Conservation (phyloP, 257 asterid species). For the Salvia rosmarinus region DNA sequence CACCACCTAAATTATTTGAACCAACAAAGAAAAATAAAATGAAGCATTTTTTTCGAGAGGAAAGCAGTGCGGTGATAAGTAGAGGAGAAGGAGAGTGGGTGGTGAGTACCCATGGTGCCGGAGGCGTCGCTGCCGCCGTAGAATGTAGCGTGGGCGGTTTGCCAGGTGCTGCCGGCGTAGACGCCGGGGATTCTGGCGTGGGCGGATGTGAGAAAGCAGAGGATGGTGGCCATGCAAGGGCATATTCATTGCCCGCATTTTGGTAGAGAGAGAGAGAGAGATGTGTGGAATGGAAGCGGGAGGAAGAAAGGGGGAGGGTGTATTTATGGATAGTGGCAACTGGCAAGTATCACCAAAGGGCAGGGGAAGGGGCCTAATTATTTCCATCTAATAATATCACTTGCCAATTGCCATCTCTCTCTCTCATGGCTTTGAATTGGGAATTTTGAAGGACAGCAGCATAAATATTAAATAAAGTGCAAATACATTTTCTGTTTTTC, state of each 20-base stretch:
- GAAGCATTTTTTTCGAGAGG: too few relatives aligned
- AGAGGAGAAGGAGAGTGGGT: background rate
- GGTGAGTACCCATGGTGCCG: constrained; percentile 54
- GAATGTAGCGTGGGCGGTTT: constrained; percentile 58
- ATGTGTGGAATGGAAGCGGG: constrained; percentile 40
- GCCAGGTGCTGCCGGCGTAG: constrained; percentile 47
- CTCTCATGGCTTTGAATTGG: background rate
- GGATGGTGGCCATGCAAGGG: constrained; percentile 32
- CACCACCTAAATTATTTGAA: constrained; percentile 42
- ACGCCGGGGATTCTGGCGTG: constrained; percentile 43
- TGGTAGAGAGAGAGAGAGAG: constrained; percentile 18
- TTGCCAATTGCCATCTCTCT: background rate
- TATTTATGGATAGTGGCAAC: constrained; percentile 56
- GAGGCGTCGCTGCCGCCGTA: constrained; percentile 63
- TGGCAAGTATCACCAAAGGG: background rate
- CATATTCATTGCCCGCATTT: constrained; percentile 14
- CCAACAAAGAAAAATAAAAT: background rate
- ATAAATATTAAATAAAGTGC: background rate
- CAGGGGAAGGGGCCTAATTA: background rate
- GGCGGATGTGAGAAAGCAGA: constrained; percentile 33
- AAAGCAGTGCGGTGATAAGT: background rate
- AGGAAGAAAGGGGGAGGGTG: constrained; percentile 53
- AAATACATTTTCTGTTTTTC: constrained; percentile 5
- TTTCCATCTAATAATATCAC: background rate
- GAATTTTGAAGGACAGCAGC: constrained; percentile 16